Percentiles rank a stretch among this genome's conserved stretches.
These are phyloP conservation scores for Artemisia tridentata DNA, from an alignment of 129 eudicot species.

Conservation along the genomic window DNA sequence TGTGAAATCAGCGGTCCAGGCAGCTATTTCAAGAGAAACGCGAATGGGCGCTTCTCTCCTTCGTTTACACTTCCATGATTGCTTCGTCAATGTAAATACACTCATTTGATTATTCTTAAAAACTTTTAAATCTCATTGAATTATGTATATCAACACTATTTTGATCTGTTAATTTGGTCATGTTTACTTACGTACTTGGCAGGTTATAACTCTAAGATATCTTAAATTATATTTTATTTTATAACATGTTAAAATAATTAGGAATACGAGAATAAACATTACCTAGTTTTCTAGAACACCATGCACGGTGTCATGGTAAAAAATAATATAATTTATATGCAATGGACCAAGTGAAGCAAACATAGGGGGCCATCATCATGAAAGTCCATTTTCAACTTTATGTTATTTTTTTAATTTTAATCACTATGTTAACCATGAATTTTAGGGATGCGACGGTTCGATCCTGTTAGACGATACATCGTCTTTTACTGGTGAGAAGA, in stretches of 20 bases:
- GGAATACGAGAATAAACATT: background rate
- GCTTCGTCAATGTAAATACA: constrained; percentile 72
- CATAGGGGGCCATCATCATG: constrained; percentile 11
- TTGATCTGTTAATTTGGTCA: no score
- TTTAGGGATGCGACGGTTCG: constrained; percentile 94
- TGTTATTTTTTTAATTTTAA: background rate
- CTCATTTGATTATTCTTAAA: background rate
- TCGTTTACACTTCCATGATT: constrained; percentile 81
- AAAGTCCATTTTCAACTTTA: no score
- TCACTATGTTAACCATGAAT: background rate
- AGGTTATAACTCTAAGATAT: background rate
- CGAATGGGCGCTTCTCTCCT: constrained; percentile 94
- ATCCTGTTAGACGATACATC: constrained; percentile 86
- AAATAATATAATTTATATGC: background rate
- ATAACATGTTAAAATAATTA: background rate
- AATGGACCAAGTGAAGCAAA: constrained; percentile 11
- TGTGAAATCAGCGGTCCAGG: constrained; percentile 46
- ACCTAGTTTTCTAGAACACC: constrained; percentile 20
- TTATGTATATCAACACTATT: background rate
- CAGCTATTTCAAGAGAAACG: constrained; percentile 62
- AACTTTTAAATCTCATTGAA: background rate
- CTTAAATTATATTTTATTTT: no score
- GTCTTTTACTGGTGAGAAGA: constrained; percentile 71
- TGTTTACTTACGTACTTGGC: background rate
- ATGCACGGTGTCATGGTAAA: constrained; percentile 13